Percentiles rank a stretch among this genome's conserved stretches.
These are phyloP conservation scores for Aspergillus costaricaensis DNA, from an alignment of 2,329 filamentous ascomycete genomes.

Conservation along the genomic window DNA sequence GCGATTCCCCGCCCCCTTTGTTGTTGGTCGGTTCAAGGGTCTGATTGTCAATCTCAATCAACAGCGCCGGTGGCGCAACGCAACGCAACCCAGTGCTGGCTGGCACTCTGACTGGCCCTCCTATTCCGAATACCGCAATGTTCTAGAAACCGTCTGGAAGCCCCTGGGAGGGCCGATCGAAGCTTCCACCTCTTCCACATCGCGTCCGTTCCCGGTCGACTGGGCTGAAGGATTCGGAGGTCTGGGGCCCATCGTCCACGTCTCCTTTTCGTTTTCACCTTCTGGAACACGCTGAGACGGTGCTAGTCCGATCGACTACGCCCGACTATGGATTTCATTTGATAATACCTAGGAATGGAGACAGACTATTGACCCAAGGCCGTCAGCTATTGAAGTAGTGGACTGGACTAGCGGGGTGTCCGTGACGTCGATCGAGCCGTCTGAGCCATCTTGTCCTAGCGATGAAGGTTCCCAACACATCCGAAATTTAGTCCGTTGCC, in stretches of 20 bases:
- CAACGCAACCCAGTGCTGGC: slow-evolving; percentile 10
- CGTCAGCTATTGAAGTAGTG: slow-evolving; percentile 24
- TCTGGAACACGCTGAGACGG: not conserved
- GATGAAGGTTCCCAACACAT: not conserved
- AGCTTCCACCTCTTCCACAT: slow-evolving; percentile 27
- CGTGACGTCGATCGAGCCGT: slow-evolving; percentile 23
- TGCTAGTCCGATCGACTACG: not conserved
- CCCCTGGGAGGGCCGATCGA: slow-evolving; percentile 20
- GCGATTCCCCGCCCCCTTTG: not conserved
- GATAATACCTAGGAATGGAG: not conserved
- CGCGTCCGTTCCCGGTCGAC: slow-evolving; percentile 13
- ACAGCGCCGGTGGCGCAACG: slow-evolving; percentile 18
- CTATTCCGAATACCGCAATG: slow-evolving; percentile 8
- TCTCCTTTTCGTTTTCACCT: not conserved
- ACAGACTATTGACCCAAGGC: slow-evolving; percentile 20
- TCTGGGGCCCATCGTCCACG: slow-evolving; percentile 2
- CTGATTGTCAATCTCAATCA: slow-evolving; percentile 1
- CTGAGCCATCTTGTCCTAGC: not conserved
- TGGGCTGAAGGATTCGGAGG: slow-evolving; percentile 7
- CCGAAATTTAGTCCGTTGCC: not conserved
- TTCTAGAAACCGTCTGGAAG: slow-evolving; percentile 44
- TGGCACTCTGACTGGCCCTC: not conserved
- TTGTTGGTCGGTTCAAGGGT: not conserved
- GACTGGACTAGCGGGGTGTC: slow-evolving; percentile 8
- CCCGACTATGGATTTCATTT: slow-evolving; percentile 1